Base-by-base conservation (phyloP, 2,329 filamentous ascomycete genomes). In the Cadophora sp. region DNA sequence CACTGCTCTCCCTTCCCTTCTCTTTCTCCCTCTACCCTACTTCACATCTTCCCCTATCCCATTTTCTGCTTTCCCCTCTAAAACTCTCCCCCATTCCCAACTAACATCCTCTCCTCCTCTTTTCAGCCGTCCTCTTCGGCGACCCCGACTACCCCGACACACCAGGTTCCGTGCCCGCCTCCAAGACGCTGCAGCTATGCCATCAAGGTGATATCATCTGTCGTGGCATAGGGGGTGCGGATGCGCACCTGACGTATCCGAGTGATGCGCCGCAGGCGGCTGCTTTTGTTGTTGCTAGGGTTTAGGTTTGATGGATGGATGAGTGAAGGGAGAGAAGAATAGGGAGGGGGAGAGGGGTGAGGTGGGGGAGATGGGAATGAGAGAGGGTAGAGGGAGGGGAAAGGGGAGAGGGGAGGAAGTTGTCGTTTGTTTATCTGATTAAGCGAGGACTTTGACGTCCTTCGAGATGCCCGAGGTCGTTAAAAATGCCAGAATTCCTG, bases 141-240 rank as follows among this genome's bases (percentile, higher is more conserved):
- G 53, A 37, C 31, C 53, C 53, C 22, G 53, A 58, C 29, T 53
- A 24, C n/a, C 53, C 27, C 29, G 53, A 58, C 19, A 19, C 27
- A 31, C 27, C 29, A 29, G 53, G 53, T 3, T 9, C 12, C 19
- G 19, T 58, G 19, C 53, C 61, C 8, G 31, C 43, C 1, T 63
- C 61, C 11, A 22, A 40, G 22, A 40, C 37, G 26, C 9, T 53
- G 14, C 48, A 63, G 22, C 53, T 63, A 26, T 63, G 61, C 29
- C 61, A 63, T 12, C 34, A 27, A 12, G 51, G 51, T 12, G 61
- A 63, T 40, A 63, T 63, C 6, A 63, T 63, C 37, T 63, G 61
- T 37, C 50, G 31, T 37, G 61, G 61, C 12, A 53, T 5, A 14
- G 61, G 61, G 31, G 61, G 61, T 19, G 34, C 51, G 7, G 46